Evolutionary conservation across 1,139 yeast species (phyloP), one percentile per base, ranked within the genome.

Genomic region (Magnusiomyces clavatus): DNA sequence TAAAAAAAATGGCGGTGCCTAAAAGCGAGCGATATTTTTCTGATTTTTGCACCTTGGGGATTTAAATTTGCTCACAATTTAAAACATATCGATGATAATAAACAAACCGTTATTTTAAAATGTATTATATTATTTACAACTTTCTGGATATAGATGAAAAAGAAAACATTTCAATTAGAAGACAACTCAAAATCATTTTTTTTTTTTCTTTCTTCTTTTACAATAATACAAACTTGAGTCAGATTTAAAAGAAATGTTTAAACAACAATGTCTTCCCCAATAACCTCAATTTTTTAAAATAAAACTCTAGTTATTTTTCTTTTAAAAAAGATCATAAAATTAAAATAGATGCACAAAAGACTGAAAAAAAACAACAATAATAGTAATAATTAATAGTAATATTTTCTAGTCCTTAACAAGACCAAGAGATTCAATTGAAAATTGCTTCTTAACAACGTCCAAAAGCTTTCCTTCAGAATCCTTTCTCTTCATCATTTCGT

Each of bases 371-470:
- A 8, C 38, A 31, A 34, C 31, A 40, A 40, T 16, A 35, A 20
- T 17, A 48, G 34, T 13, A 12, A 35, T 37, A 41, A 34, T 37
- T 34, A 14, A 16, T 14, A 20, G 12, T 6, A 10, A 8, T 13
- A 42, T 17, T 19, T 19, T 36, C 45, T 55, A 52, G 43, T 54
- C 58, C 43, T 62, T 59, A 44, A 65, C 63, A 35, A 66, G 54
- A 1, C 69, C 68, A 4, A 65, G 57, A 2, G 57, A 59, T 49
- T 64, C 64, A 14, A 66, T 64, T 12, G 64, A 54, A 14, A 61
- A 54, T 38, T 57, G 57, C 53, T 61, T 60, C 42, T 52, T 45
- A 34, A 50, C 52, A 38, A 60, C 55, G 34, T 56, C 57, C 14
- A 53, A 49, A 13, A 55, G 57, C 48, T 54, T 56, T 20, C 55